phyloP scores from a whole-genome alignment of 2,329 filamentous ascomycete species.

The Clarireedia monteithiana region DNA sequence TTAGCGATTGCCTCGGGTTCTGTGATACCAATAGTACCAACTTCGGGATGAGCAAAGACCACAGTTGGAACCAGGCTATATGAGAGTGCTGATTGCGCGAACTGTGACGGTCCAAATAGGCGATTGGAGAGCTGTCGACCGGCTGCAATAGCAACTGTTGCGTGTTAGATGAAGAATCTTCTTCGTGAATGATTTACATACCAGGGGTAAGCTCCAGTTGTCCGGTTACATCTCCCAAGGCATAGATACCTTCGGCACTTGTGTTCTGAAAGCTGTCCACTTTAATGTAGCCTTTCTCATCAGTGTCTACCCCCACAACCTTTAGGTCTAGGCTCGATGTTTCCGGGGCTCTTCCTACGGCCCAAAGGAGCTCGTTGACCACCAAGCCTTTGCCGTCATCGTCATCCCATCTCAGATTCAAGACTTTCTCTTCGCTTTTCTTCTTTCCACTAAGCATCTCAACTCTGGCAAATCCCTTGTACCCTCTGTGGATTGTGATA shows the following conservation, averaged over 20 bases:
- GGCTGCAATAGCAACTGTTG: slow-evolving; percentile 43
- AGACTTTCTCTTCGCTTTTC: slow-evolving; percentile 35
- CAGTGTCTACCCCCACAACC: slow-evolving; percentile 35
- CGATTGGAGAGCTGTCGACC: slow-evolving; percentile 42
- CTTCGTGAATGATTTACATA: slow-evolving; percentile 19
- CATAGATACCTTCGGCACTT: slow-evolving; percentile 38
- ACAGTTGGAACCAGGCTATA: slow-evolving; percentile 45
- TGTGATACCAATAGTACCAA: slow-evolving; percentile 41
- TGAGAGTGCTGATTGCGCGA: slow-evolving; percentile 36
- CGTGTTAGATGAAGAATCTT: background rate
- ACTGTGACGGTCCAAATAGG: slow-evolving; percentile 39
- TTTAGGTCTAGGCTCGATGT: slow-evolving; percentile 35
- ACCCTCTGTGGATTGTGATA: slow-evolving; percentile 39
- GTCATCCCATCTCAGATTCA: slow-evolving; percentile 34
- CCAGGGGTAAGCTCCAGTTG: slow-evolving; percentile 42
- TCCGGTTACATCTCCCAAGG: slow-evolving; percentile 43
- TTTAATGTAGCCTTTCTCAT: slow-evolving; percentile 32
- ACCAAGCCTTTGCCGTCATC: slow-evolving; percentile 36
- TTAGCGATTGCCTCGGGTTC: slow-evolving; percentile 39
- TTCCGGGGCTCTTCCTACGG: slow-evolving; percentile 39
- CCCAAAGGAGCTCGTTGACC: slow-evolving; percentile 43
- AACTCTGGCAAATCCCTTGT: slow-evolving; percentile 39
- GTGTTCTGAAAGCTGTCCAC: slow-evolving; percentile 45
- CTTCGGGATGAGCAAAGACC: slow-evolving; percentile 43
- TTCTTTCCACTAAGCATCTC: slow-evolving; percentile 22